A percentile compares a stretch with the other conserved stretches of the same genome.
Conservation (phyloP, 345 rosid species). For the Sonneratia caseolaris region DNA sequence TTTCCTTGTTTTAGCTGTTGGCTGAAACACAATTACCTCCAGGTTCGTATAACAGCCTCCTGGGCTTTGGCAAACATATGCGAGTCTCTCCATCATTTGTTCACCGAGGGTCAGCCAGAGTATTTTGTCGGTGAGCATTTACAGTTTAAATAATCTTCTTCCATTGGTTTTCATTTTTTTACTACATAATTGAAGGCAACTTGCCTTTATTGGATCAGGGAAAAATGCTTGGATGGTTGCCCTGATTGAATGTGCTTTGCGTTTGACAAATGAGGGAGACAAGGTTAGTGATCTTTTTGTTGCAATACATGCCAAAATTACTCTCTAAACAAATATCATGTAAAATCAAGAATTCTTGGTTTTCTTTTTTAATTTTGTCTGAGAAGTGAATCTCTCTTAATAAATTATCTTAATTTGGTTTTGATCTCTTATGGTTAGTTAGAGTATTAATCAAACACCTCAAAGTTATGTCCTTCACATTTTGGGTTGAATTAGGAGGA, state of each 20-base stretch:
- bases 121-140: conserved; percentile 24
- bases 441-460: background rate
- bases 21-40: conserved; percentile 16
- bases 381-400: background rate
- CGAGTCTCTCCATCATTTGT: conserved; percentile 54
- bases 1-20: conserved; percentile 10
- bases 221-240: conserved; percentile 20
- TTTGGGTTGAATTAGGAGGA: background rate
- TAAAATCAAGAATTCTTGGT: background rate
- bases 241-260: conserved; percentile 66
- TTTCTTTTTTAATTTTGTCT: background rate
- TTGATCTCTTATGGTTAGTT: background rate
- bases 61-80: conserved; percentile 96
- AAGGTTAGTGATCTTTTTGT: conserved; percentile 45
- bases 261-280: conserved; percentile 73
- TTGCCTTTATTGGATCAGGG: conserved; percentile 27
- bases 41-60: conserved; percentile 86
- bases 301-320: background rate
- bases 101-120: conserved; percentile 32
- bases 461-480: background rate
- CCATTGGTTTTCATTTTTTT: background rate
- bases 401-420: background rate
- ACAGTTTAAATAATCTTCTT: background rate
- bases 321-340: background rate
- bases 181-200: conserved; percentile 8